phyloP scores from a whole-genome alignment of 177 flowering plant species.

The Telopea speciosissima region DNA sequence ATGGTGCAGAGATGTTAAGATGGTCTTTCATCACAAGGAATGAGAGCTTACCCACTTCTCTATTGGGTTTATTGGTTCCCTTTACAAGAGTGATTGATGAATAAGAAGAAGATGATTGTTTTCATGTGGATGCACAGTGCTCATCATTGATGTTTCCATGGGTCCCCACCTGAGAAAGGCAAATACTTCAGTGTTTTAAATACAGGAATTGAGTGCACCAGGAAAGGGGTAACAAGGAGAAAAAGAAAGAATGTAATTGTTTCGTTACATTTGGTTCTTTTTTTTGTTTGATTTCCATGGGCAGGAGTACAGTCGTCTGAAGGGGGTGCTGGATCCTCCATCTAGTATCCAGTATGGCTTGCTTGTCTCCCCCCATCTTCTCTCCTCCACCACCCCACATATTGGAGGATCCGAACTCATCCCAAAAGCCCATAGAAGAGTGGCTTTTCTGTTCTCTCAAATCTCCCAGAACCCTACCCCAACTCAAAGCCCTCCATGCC shows the following conservation, averaged over 20 bases:
- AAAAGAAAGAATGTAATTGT: too few relatives aligned
- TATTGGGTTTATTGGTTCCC: not conserved
- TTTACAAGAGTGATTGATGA: not conserved
- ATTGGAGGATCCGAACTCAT: not conserved
- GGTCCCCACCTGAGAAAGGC: too few relatives aligned
- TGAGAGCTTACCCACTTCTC: not conserved
- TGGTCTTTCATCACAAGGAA: conserved; percentile 1
- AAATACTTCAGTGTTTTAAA: too few relatives aligned
- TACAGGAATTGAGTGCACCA: too few relatives aligned
- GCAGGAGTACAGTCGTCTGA: too few relatives aligned
- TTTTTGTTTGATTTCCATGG: too few relatives aligned
- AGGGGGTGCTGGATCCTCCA: too few relatives aligned
- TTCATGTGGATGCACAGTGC: too few relatives aligned
- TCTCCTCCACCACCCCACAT: not conserved
- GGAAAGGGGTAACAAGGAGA: too few relatives aligned
- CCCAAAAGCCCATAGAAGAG: not conserved
- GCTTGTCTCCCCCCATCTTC: conserved; percentile 2
- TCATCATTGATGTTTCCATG: too few relatives aligned
- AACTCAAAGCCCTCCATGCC: not conserved
- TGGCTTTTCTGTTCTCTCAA: not conserved
- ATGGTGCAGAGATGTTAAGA: conserved; percentile 24
- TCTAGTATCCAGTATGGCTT: too few relatives aligned
- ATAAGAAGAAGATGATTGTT: not conserved
- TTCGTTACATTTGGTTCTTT: too few relatives aligned
- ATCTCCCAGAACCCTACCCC: not conserved